Base-by-base conservation (phyloP, 108 stramenopile species). In the Nitzschia inconspicua region DNA sequence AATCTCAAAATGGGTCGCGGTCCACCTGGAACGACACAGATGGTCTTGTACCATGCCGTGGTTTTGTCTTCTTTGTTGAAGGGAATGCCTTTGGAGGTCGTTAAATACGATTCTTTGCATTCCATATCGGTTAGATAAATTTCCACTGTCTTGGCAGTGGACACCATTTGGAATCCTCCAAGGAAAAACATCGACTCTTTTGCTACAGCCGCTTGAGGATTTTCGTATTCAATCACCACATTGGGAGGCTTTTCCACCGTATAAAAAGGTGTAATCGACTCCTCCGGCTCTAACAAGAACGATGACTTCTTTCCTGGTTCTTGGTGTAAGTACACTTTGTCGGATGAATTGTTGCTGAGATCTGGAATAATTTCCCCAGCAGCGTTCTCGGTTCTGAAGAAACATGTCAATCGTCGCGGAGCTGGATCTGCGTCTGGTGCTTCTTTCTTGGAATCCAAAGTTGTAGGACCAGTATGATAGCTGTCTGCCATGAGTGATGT, bases 11-110 rank as follows among this genome's bases (percentile, higher is more conserved):
- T 44, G 14, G 25, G 43, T 23, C 68, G 63, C 29, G 75, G 68
- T 14, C 75, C 75, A 4, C 75, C 75, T 0, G 75, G 75, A 7
- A 76, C 48, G 19, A 76, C 75, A 19, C 68, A 76, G 6, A 76
- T 47, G 22, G 64, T 57, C 47, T 69, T 64, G 52, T 48, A 54
- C 52, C 52, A 43, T 41, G 3, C 18, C 19, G 46, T 3, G 9
- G 19, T 32, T n/a, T 28, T 7, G 4, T 60, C 44, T n/a, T 47
- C 57, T 30, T 23, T 47, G 10, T 29, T 20, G 24, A 54, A 59
- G 4, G 68, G 63, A 54, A 76, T 69, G 9, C 68, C 75, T 28
- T 53, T 61, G 26, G 57, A 65, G 13, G 75, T 70, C 37, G 44
- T 76, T 10, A 76, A 36, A 44, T 65, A 65, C 0, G 37, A 39